Base-by-base conservation (phyloP, 768 basidiomycete species). In the Phallus indusiatus region DNA sequence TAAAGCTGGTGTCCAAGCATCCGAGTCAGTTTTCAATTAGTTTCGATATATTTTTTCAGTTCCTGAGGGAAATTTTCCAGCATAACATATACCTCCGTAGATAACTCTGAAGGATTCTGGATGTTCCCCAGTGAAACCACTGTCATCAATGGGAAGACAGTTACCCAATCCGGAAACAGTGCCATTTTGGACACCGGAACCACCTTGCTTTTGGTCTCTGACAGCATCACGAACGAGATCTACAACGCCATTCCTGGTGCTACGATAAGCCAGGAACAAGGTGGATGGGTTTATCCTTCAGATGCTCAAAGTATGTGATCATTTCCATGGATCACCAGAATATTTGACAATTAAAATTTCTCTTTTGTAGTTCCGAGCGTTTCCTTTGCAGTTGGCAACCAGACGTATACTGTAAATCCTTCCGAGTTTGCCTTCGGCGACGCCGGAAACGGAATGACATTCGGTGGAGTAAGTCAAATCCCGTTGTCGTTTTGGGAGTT, bases 121-220 rank as follows among this genome's bases (percentile, higher is more conserved):
- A 69, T 72, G 65, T 71, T 74, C 34, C 53, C 62, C 17, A 72
- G 71, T 1, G 63, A 67, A 12, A 65, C 64, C 20, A 66, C 64
- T 59, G 55, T 59, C 37, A 48, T 71, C 53, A 66, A 67, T 50
- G 67, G 69, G 18, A 60, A 66, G 36, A 67, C 64, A 24, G 64
- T 61, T 28, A 61, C 48, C 5, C 67, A 69, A n/a, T 37, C 60
- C 17, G 64, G 67, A 22, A 72, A 72, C 67, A 70, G 71, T 12
- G 68, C 74, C 33, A 74, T 75, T 56, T 65, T 71, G 47, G 74
- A 75, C 64, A 75, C 73, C 21, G 73, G 73, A 46, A 73, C 71
- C 54, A 68, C 68, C 48, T 68, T 68, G 36, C 57, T 65, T 34
- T 63, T 71, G 1, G 63, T 75, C 52, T 64, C 68, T 55, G 73